Conservation (phyloP, 495 filamentous ascomycete species). For the Neurospora sp. region DNA sequence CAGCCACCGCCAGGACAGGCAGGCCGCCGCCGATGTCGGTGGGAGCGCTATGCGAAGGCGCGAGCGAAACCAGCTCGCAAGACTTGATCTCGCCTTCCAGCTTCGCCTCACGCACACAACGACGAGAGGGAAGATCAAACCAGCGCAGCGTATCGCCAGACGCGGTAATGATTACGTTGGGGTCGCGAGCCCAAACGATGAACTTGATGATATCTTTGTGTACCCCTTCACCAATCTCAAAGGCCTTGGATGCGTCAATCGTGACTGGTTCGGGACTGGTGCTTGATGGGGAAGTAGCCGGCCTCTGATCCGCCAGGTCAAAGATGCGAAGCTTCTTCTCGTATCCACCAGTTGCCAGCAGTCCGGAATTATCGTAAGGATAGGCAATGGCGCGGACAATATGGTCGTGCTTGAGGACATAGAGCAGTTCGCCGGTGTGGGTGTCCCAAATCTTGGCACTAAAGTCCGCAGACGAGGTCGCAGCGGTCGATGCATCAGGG, state of each 20-base stretch:
- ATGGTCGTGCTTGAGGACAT: constrained; percentile 81
- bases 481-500: constrained; percentile 76
- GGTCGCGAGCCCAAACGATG: constrained; percentile 83
- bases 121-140: constrained; percentile 77
- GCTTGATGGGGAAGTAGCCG: constrained; percentile 9
- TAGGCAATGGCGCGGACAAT: constrained; percentile 93
- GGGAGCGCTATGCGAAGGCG: constrained; percentile 27
- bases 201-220: constrained; percentile 86
- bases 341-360: constrained; percentile 81
- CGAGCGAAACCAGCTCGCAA: constrained; percentile 68
- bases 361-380: constrained; percentile 63
- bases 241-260: constrained; percentile 44
- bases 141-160: constrained; percentile 87
- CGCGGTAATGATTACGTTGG: constrained; percentile 78
- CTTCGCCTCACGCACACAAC: constrained; percentile 56
- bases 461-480: constrained; percentile 92
- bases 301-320: constrained; percentile 54
- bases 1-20: constrained; percentile 55
- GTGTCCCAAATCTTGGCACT: constrained; percentile 97
- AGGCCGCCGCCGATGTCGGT: constrained; percentile 42
- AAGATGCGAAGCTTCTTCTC: constrained; percentile 97
- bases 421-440: constrained; percentile 80
- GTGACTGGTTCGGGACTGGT: constrained; percentile 19
- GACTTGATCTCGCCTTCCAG: constrained; percentile 80
- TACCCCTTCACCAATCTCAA: constrained; percentile 76